Conservation (phyloP, 192 early-diverging fungal species). For the Backusella sp. region DNA sequence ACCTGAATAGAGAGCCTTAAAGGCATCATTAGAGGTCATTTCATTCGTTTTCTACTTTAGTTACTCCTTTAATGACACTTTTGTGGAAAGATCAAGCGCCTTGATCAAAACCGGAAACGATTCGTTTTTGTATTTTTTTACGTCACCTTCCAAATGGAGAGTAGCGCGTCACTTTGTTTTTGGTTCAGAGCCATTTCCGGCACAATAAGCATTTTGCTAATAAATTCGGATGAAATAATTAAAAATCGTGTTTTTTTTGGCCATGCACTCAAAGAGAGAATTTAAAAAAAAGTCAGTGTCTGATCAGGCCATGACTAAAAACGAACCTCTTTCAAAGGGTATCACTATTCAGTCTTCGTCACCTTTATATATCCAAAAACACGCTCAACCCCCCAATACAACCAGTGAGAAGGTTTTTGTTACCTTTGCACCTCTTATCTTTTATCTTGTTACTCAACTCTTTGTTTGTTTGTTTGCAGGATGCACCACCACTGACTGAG, state of each 20-base stretch:
- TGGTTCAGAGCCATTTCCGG: neutral
- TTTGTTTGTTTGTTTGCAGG: neutral
- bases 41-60: neutral
- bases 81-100: neutral
- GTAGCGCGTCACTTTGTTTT: neutral
- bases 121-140: neutral
- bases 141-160: neutral
- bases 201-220: neutral
- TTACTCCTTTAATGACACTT: neutral
- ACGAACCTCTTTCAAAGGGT: neutral
- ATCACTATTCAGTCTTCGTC: slow-evolving; percentile 8
- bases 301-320: slow-evolving; percentile 1
- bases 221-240: neutral
- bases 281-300: slow-evolving; percentile 3
- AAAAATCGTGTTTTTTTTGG: neutral
- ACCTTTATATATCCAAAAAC: slow-evolving; percentile 1
- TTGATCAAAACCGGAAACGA: neutral
- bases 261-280: neutral
- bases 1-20: neutral
- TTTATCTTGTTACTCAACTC: neutral
- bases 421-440: neutral
- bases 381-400: neutral
- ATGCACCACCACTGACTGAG: neutral
- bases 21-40: neutral
- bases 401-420: neutral